Conservation (phyloP, 768 basidiomycete genomes). For the Boletus pseudopeckii region DNA sequence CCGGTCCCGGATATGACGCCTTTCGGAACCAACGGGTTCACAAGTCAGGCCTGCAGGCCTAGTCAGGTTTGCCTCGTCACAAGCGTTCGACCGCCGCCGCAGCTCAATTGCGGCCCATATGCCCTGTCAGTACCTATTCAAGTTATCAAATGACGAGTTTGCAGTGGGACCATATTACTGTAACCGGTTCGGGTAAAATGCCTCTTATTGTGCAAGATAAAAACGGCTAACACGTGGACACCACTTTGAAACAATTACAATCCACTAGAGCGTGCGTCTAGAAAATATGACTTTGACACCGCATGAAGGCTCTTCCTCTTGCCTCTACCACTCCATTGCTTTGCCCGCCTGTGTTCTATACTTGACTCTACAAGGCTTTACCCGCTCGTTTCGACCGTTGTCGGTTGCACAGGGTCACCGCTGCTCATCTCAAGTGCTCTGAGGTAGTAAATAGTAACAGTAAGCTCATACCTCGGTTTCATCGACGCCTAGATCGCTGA, state of each 20-base stretch:
- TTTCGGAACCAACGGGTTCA: no score
- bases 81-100: no score
- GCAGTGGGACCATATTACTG: not conserved
- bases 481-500: constrained; percentile 3
- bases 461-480: not conserved
- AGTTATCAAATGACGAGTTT: not conserved
- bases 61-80: no score
- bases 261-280: not conserved
- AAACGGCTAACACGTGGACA: constrained; percentile 18
- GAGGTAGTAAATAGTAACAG: not conserved
- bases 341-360: no score
- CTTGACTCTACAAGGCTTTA: no score
- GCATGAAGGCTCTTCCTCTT: not conserved
- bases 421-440: not conserved
- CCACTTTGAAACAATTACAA: constrained; percentile 23
- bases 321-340: not conserved
- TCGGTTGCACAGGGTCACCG: not conserved
- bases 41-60: no score
- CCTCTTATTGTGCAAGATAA: constrained; percentile 27
- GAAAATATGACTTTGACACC: constrained; percentile 15
- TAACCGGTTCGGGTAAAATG: not conserved
- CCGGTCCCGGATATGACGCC: no score
- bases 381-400: not conserved
- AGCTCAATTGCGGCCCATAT: not conserved
- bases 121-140: not conserved